These are phyloP conservation scores for Aphanoascus verrucosus DNA, from an alignment of 2,329 filamentous ascomycete species.

Conservation along the genomic window DNA sequence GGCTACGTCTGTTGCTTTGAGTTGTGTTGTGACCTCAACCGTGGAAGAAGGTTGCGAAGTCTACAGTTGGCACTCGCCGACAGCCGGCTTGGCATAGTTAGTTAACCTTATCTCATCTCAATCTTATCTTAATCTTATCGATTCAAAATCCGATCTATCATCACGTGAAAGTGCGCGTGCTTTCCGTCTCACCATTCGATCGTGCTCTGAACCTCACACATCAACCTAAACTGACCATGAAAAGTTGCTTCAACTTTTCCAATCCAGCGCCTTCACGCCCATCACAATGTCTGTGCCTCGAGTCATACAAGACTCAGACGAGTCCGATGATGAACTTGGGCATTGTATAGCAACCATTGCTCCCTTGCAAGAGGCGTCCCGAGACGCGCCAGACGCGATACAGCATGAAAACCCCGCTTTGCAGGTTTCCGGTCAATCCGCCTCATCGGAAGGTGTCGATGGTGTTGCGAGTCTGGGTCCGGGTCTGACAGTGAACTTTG, in stretches of 20 bases:
- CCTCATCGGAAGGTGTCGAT: background rate
- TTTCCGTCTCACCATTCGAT: no score
- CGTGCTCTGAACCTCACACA: no score
- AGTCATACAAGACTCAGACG: conserved; percentile 38
- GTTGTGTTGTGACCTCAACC: no score
- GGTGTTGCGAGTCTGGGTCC: conserved; percentile 10
- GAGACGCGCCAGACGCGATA: background rate
- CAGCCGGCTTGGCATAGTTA: no score
- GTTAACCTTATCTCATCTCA: no score
- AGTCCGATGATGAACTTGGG: conserved; percentile 30
- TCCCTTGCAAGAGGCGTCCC: background rate
- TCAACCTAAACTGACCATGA: background rate
- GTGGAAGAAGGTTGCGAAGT: no score
- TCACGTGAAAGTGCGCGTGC: no score
- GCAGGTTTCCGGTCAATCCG: background rate
- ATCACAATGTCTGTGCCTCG: conserved; percentile 27
- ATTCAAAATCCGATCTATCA: no score
- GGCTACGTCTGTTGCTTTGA: no score
- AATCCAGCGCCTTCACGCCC: background rate
- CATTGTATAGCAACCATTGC: conserved; percentile 4
- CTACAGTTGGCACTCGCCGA: no score
- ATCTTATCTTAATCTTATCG: no score
- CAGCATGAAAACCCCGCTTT: background rate
- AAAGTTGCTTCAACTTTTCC: background rate
- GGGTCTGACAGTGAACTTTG: conserved; percentile 28